These are phyloP conservation scores for Ceratocystis cacaofunesta DNA, from an alignment of 2,329 filamentous ascomycete genomes.

Conservation along the genomic window DNA sequence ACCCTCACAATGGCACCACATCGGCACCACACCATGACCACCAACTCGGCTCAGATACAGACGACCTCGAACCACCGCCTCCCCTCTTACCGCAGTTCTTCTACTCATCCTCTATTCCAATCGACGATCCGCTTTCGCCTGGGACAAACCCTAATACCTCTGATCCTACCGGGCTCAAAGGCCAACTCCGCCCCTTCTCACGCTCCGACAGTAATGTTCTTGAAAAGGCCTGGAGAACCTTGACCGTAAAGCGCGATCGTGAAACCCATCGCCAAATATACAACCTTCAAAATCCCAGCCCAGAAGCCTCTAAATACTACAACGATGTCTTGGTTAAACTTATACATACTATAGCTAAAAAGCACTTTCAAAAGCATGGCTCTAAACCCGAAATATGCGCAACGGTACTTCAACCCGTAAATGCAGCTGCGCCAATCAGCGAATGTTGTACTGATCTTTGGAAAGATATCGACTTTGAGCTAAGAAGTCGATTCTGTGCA, in stretches of 20 bases:
- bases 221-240: slow-evolving; percentile 59
- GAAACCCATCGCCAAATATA: slow-evolving; percentile 31
- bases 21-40: neutral
- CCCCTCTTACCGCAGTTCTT: slow-evolving; percentile 62
- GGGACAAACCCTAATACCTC: slow-evolving; percentile 31
- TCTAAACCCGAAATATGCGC: slow-evolving; percentile 9
- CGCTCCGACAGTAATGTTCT: slow-evolving; percentile 63
- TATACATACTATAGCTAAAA: slow-evolving; percentile 30
- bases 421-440: slow-evolving; percentile 22
- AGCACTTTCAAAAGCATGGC: slow-evolving; percentile 34
- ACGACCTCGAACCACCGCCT: slow-evolving; percentile 35
- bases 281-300: slow-evolving; percentile 6
- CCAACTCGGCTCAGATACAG: slow-evolving; percentile 24
- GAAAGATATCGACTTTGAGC: slow-evolving; percentile 32
- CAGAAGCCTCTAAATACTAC: slow-evolving; percentile 23
- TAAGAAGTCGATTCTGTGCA: slow-evolving; percentile 36
- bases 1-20: neutral
- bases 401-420: slow-evolving; percentile 12
- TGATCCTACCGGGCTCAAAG: slow-evolving; percentile 36
- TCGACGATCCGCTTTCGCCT: slow-evolving; percentile 75
- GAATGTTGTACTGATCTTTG: slow-evolving; percentile 37
- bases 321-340: slow-evolving; percentile 27
- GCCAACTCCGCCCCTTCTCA: slow-evolving; percentile 62
- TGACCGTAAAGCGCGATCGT: slow-evolving; percentile 36
- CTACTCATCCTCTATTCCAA: slow-evolving; percentile 65